These are phyloP conservation scores for Exobasidium cylindrosporum DNA, from an alignment of 1,284 basidiomycete genomes.

Conservation along the genomic window DNA sequence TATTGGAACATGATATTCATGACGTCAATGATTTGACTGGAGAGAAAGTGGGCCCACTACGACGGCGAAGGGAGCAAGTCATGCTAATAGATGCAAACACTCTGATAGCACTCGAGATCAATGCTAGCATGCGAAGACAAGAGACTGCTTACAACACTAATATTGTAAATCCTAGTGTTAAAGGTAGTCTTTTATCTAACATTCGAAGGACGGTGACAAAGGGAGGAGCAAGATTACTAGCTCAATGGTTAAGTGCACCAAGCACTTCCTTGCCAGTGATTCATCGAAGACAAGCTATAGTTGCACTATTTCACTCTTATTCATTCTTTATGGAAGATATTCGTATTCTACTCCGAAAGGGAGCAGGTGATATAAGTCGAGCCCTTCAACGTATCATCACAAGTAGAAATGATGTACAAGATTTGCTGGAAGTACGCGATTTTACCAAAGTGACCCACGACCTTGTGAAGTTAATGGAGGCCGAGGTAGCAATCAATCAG, in stretches of 20 bases:
- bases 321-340: conserved; percentile 39
- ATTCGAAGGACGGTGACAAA: conserved; percentile 48
- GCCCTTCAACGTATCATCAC: conserved; percentile 45
- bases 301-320: conserved; percentile 30
- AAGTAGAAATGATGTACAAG: conserved; percentile 46
- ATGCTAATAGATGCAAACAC: conserved; percentile 53
- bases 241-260: conserved; percentile 44
- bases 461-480: conserved; percentile 18
- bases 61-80: conserved; percentile 11
- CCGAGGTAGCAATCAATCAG: conserved; percentile 9
- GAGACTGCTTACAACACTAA: neutral
- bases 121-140: conserved; percentile 25
- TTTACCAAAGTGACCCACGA: conserved; percentile 29
- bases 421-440: conserved; percentile 48
- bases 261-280: conserved; percentile 37
- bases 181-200: conserved; percentile 42
- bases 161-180: conserved; percentile 20
- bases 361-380: conserved; percentile 43
- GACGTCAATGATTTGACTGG: conserved; percentile 6
- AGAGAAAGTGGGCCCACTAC: neutral
- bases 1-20: conserved; percentile 24
- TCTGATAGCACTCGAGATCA: conserved; percentile 45
- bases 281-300: conserved; percentile 32
- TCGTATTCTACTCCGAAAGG: conserved; percentile 22
- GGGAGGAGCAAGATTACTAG: conserved; percentile 45